A percentile compares a stretch with the other conserved stretches of the same genome.
Evolutionary conservation across 306 rosid species (phyloP).

Genomic region (Bauhinia variegata): DNA sequence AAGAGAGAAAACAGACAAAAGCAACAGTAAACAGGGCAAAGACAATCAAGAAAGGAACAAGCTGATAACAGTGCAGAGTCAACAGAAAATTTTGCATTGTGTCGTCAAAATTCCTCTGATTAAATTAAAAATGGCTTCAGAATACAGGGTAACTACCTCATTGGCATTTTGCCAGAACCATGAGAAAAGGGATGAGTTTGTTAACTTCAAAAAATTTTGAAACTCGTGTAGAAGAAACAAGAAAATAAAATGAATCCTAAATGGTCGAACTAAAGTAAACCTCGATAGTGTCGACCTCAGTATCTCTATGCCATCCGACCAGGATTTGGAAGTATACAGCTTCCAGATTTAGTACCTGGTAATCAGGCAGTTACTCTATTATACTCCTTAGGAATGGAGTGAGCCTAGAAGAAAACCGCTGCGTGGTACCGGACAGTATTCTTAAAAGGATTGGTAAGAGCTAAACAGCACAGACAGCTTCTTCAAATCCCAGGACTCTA

Average conservation of each 20-base stretch:
- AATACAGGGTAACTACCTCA: slow-evolving; percentile 57
- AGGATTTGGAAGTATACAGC: slow-evolving; percentile 50
- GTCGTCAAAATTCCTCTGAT: slow-evolving; percentile 46
- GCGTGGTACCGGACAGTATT: slow-evolving; percentile 36
- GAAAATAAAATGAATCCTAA: slow-evolving; percentile 42
- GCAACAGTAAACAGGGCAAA: neutral
- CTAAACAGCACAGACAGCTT: slow-evolving; percentile 59
- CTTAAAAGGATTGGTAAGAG: slow-evolving; percentile 50
- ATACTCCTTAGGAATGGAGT: slow-evolving; percentile 34
- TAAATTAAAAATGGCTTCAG: slow-evolving; percentile 39
- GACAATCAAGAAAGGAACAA: neutral
- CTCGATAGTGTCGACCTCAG: slow-evolving; percentile 48
- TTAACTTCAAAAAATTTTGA: slow-evolving; percentile 28
- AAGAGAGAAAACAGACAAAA: neutral
- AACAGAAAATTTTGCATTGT: slow-evolving; percentile 2
- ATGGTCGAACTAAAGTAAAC: slow-evolving; percentile 52
- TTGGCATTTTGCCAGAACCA: slow-evolving; percentile 48
- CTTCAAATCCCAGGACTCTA: slow-evolving; percentile 63
- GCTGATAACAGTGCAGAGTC: slow-evolving; percentile 18
- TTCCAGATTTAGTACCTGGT: slow-evolving; percentile 49
- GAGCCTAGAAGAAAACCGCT: slow-evolving; percentile 33
- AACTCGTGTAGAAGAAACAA: slow-evolving; percentile 27
- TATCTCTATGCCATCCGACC: slow-evolving; percentile 43
- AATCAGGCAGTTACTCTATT: slow-evolving; percentile 40
- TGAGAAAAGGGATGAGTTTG: slow-evolving; percentile 42